Conservation (phyloP, 1,284 basidiomycete genomes). For the Puccinia polysora region DNA sequence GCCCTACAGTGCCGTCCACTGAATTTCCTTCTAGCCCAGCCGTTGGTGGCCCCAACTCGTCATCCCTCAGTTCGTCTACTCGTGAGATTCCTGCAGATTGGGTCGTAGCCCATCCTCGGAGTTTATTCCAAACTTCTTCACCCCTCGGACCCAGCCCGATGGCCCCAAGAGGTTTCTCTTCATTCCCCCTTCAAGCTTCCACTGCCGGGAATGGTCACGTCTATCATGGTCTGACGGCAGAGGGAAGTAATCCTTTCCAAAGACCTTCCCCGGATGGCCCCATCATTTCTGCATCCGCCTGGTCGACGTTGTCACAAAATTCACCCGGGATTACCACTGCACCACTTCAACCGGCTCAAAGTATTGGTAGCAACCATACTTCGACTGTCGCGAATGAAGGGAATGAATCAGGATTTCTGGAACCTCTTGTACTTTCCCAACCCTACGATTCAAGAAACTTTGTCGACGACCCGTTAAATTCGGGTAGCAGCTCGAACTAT, state of each 20-base stretch:
- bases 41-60: conserved; percentile 5
- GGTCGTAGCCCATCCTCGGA: conserved; percentile 19
- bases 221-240: conserved; percentile 15
- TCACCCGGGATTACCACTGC: conserved; percentile 3
- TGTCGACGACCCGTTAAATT: background rate
- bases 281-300: background rate
- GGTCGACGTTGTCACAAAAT: conserved; percentile 12
- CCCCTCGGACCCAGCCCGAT: conserved; percentile 1
- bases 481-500: background rate
- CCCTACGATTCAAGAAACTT: conserved; percentile 22
- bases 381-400: background rate
- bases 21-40: conserved; percentile 10
- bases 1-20: background rate
- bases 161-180: background rate
- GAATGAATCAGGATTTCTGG: conserved; percentile 19
- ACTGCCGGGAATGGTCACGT: background rate
- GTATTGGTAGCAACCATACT: too few species aligned
- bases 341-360: background rate
- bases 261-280: conserved; percentile 5
- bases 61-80: background rate
- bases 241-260: conserved; percentile 18
- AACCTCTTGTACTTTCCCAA: conserved; percentile 39
- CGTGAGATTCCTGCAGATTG: conserved; percentile 33
- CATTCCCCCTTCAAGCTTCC: conserved; percentile 2
- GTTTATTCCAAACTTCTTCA: conserved; percentile 28